Percentiles rank a stretch among this genome's conserved stretches.
Conservation (phyloP, 345 rosid genomes). For the Aurinia saxatilis region DNA sequence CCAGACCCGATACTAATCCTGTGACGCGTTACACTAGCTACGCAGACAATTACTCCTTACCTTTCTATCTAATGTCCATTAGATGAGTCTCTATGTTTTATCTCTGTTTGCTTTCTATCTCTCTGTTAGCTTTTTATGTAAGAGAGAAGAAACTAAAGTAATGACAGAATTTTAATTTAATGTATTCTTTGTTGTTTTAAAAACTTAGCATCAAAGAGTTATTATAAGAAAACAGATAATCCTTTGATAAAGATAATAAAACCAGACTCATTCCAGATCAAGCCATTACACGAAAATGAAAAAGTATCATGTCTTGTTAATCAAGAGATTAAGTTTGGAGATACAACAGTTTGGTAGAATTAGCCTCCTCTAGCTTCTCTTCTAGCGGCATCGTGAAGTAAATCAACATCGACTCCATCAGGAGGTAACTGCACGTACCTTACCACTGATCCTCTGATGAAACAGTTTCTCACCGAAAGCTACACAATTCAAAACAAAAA, state of each 20-base stretch:
- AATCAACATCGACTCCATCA: constrained; percentile 91
- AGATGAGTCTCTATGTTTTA: background rate
- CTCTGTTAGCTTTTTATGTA: constrained; percentile 4
- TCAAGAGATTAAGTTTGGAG: constrained; percentile 9
- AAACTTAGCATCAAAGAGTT: background rate
- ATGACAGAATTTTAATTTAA: background rate
- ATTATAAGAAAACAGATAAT: background rate
- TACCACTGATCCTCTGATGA: constrained; percentile 97
- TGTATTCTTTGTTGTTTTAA: background rate
- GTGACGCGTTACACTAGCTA: constrained; percentile 18
- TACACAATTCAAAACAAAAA: constrained; percentile 29
- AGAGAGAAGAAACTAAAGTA: background rate
- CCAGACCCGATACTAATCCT: constrained; percentile 20
- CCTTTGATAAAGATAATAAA: constrained; percentile 6
- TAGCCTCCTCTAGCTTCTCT: constrained; percentile 99
- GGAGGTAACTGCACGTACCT: constrained; percentile 96
- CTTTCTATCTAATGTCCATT: background rate
- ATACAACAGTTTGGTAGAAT: background rate
- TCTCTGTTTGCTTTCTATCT: constrained; percentile 8
- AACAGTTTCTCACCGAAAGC: constrained; percentile 99
- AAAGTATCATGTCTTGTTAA: background rate
- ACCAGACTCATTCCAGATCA: constrained; percentile 13
- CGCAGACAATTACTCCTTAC: constrained; percentile 17
- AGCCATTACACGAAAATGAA: constrained; percentile 22
- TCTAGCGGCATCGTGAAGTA: constrained; percentile 98